Conservation (phyloP, 1,139 yeast species). For the Candida mesenterica region DNA sequence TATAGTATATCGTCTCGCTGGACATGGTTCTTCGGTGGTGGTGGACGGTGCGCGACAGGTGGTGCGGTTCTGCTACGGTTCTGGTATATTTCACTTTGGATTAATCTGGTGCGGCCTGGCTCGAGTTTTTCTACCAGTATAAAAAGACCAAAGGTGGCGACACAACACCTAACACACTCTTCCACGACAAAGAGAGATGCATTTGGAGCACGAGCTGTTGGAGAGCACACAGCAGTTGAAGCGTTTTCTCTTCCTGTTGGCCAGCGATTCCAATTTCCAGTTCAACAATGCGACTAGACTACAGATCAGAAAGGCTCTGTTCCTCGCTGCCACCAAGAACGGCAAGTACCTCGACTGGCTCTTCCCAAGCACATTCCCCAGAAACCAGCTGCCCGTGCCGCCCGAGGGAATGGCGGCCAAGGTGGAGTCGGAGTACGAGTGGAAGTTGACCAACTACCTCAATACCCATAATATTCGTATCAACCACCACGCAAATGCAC, state of each 20-base stretch:
- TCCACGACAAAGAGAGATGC: not conserved
- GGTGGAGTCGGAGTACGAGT: slow-evolving; percentile 35
- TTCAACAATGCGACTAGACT: slow-evolving; percentile 34
- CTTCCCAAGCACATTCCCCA: slow-evolving; percentile 41
- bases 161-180: not conserved
- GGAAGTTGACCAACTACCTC: slow-evolving; percentile 36
- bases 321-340: slow-evolving; percentile 47
- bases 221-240: slow-evolving; percentile 11
- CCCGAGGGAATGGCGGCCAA: slow-evolving; percentile 15
- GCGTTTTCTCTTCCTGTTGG: slow-evolving; percentile 35
- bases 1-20: slow-evolving; percentile 11
- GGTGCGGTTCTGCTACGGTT: not conserved
- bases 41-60: not conserved
- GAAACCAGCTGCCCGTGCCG: not conserved
- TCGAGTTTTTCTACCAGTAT: too few relatives aligned
- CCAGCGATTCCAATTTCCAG: slow-evolving; percentile 33
- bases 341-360: slow-evolving; percentile 51
- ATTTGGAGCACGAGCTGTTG: not conserved
- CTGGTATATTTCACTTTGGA: not conserved
- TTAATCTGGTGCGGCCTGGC: not conserved
- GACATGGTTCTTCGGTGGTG: too few relatives aligned
- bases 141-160: too few relatives aligned
- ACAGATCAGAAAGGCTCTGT: slow-evolving; percentile 50
- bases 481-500: slow-evolving; percentile 44
- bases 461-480: slow-evolving; percentile 24